Base-by-base conservation (phyloP, 2,329 filamentous ascomycete species). In the Diaporthe sp. region DNA sequence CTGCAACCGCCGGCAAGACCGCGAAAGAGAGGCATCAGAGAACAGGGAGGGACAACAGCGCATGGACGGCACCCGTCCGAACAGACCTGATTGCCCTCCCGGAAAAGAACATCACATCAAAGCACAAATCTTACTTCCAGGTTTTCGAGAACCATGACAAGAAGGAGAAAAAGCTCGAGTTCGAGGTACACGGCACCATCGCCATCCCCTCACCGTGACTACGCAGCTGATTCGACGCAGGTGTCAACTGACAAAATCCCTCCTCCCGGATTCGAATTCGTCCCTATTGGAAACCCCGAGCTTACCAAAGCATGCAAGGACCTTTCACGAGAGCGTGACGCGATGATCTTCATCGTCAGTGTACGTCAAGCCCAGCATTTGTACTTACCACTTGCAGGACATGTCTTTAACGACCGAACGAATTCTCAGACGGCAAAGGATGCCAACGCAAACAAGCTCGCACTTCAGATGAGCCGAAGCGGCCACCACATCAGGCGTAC, bases 341-440 rank as follows among this genome's bases (percentile, higher is more conserved):
- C 90, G 60, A 90, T 92, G 88, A 90, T 93, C 22, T 93, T 92
- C 79, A 92, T 93, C 75, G 91, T 93, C 65, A 91, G 91, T 80
- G 91, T 92, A 86, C 79, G 89, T 83, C 31, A 58, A 39, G 25
- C 49, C 53, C 65, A 39, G 25, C 28, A 22, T 65, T 49, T 22
- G 20, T 60, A 47, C 60, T 61, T 63, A 65, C 39, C 39, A 58
- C 53, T 53, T 44, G 51, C 37, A 44, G 68, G 71, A 31, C 63
- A 28, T 47, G 55, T 25, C 37, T 63, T 79, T 82, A 53, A 78
- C 78, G 72, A 20, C 57, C 58, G 78, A 67, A 61, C 39, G 49
- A 34, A 17, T 65, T 53, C n/a, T 39, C 61, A 86, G 85, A 82
- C 82, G 61, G 80, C 81, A 42, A 81, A 81, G 55, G 79, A 84